Evolutionary conservation across 2,329 filamentous ascomycete genomes (phyloP), one percentile per base, ranked within the genome.

Genomic region (Ilyonectria sp.): DNA sequence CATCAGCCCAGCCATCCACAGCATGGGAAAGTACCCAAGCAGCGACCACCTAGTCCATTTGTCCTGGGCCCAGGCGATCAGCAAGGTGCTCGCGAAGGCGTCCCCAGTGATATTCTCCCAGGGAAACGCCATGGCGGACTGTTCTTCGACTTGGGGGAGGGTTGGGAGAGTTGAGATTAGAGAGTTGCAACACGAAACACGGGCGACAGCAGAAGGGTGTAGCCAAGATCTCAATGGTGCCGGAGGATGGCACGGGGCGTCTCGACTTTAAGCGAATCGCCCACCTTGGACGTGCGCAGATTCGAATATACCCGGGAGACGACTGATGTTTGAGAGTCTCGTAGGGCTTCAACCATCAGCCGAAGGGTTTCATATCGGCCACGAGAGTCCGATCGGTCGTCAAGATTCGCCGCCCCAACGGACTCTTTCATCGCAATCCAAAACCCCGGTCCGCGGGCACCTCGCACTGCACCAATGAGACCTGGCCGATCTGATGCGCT

Each of bases 1-100:
- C 9, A 81, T 37, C 21, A 80, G 65, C 67, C 83, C 79, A 4
- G 79, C 54, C 3, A 78, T 6, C 80, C 80, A 87, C 31, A 79
- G 65, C 13, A 68, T 68, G 7, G 72, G 46, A 60, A 86, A 86
- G 40, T 69, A 74, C 46, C 68, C 56, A 15, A 80, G 19, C 15
- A 85, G 79, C 13, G 74, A 60, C 8, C 69, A 63, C 23, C 71
- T 75, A 10, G 81, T 81, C 77, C 78, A 72, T 37, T 61, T 68
- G n/a, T 66, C 63, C 37, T 65, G 67, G 19, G 54, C 60, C 61
- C 66, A 72, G 23, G 69, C 68, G 44, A 75, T 62, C 23, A 70
- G 58, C 47, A 72, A 49, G 35, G 73, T 70, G 59, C 69, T 71
- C n/a, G 69, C 54, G 44, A 81, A 60, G 44, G 77, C 75, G 35